phyloP scores from a whole-genome alignment of 2,329 filamentous ascomycete genomes.

The Diaporthe citrichinensis region DNA sequence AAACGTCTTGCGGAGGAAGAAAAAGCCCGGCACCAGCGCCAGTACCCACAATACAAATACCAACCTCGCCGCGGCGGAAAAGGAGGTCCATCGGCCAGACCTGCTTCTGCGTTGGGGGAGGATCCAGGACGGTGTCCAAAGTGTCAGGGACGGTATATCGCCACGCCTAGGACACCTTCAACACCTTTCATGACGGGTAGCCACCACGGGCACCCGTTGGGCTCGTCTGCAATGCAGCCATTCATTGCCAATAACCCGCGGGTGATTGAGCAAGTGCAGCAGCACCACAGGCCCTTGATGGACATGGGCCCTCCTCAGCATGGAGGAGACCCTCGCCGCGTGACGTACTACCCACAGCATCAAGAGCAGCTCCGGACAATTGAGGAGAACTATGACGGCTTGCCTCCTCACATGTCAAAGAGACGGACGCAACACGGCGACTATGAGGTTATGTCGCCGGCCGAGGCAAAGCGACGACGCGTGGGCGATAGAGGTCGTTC shows the following conservation, averaged over 20 bases:
- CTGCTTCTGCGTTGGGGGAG: constrained; percentile 57
- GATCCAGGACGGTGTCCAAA: constrained; percentile 75
- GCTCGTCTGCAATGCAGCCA: constrained; percentile 42
- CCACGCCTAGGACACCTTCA: constrained; percentile 72
- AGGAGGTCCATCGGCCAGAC: constrained; percentile 45
- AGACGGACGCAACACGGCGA: constrained; percentile 36
- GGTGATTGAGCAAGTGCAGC: constrained; percentile 49
- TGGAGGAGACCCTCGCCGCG: constrained; percentile 48
- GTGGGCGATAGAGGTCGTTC: constrained; percentile 50
- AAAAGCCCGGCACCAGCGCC: constrained; percentile 87
- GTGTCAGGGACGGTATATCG: constrained; percentile 78
- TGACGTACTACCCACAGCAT: constrained; percentile 34
- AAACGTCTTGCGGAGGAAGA: constrained; percentile 93
- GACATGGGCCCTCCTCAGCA: constrained; percentile 39
- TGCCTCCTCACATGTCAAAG: constrained; percentile 31
- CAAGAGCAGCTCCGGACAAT: constrained; percentile 37
- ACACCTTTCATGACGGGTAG: constrained; percentile 56
- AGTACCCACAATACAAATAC: constrained; percentile 95
- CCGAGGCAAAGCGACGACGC: constrained; percentile 52
- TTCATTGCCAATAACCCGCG: constrained; percentile 47
- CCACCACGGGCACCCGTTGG: constrained; percentile 16
- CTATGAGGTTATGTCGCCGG: constrained; percentile 52
- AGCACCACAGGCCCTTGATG: constrained; percentile 48
- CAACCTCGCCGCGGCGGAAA: constrained; percentile 80
- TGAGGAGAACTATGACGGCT: constrained; percentile 37